Base-by-base conservation (phyloP, 2,329 filamentous ascomycete species). In the Pyricularia sp. region DNA sequence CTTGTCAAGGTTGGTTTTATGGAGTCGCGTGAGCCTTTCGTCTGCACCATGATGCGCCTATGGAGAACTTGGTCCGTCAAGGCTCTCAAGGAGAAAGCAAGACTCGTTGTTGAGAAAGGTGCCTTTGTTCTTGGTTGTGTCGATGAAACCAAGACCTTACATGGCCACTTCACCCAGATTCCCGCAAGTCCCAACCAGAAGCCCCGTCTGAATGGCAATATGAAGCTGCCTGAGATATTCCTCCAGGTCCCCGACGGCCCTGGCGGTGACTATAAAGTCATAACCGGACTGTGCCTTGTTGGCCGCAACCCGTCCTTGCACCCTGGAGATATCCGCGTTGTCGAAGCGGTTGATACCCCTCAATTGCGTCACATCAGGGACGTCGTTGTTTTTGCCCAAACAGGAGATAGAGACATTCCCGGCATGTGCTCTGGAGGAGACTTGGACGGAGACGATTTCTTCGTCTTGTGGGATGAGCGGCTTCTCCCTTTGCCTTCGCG, bases 351-450 rank as follows among this genome's bases (percentile, higher is more conserved):
- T 3, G 86, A 98, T 73, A 84, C 88, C 1, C 86, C 88, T 0
- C 81, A 81, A n/a, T 81, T 99, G 3, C 86, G 84, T 64, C 92
- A 97, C 74, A 83, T 97, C 4, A 89, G 86, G 69, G 90, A 98
- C 75, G 92, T 96, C 0, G 90, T 98, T 0, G 93, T 98, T 0
- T 90, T 99, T 66, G 92, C 95, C 71, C 55, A 69, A 1, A 72
- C 71, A 3, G 77, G 74, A 17, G 74, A 75, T 30, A 83, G 81
- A 12, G 93, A 97, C 71, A 81, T 99, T 26, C 88, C 94, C 0
- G 93, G 91, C 74, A 98, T 98, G 94, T 93, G 95, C 72, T 97
- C 95, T 4, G 95, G 95, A 1, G 95, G 95, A 0, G 95, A 99
- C 75, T 84, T 99, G 0, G 95, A 99, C 75, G 95, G 95, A 0